These are phyloP conservation scores for Jatropha multifida DNA, from an alignment of 441 rosid species.

Conservation along the genomic window DNA sequence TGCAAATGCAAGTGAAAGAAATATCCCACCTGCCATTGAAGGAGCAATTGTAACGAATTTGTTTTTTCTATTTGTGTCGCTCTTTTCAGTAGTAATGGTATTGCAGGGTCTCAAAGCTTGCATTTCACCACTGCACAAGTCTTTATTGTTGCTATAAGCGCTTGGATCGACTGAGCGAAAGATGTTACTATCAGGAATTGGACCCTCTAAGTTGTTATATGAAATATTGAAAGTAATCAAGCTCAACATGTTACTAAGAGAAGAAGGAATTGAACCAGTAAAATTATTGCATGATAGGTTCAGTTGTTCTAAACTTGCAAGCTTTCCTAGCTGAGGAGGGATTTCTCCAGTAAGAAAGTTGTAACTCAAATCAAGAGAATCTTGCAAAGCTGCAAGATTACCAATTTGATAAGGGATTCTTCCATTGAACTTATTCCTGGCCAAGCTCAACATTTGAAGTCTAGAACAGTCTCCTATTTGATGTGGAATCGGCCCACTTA, in stretches of 20 bases:
- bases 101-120: conserved; percentile 33
- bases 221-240: conserved; percentile 31
- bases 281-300: conserved; percentile 40
- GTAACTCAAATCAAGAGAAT: conserved; percentile 31
- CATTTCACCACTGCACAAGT: conserved; percentile 26
- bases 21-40: conserved; percentile 10
- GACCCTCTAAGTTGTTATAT: conserved; percentile 34
- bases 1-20: conserved; percentile 4
- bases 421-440: conserved; percentile 22
- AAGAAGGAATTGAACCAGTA: conserved; percentile 29
- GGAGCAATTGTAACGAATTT: conserved; percentile 17
- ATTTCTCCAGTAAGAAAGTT: conserved; percentile 30
- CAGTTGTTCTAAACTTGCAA: conserved; percentile 24
- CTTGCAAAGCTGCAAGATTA: conserved; percentile 21
- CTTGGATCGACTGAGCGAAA: conserved; percentile 20
- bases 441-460: conserved; percentile 22
- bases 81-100: background rate
- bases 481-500: conserved; percentile 31
- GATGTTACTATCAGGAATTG: conserved; percentile 25
- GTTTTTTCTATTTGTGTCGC: background rate
- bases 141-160: conserved; percentile 30
- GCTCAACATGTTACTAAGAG: conserved; percentile 26
- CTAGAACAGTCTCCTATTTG: conserved; percentile 26
- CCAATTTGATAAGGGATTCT: conserved; percentile 33
- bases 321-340: conserved; percentile 28